Evolutionary conservation across 129 eudicot genomes (phyloP), one percentile per base, ranked within the genome.

Genomic region (Flaveria trinervia): DNA sequence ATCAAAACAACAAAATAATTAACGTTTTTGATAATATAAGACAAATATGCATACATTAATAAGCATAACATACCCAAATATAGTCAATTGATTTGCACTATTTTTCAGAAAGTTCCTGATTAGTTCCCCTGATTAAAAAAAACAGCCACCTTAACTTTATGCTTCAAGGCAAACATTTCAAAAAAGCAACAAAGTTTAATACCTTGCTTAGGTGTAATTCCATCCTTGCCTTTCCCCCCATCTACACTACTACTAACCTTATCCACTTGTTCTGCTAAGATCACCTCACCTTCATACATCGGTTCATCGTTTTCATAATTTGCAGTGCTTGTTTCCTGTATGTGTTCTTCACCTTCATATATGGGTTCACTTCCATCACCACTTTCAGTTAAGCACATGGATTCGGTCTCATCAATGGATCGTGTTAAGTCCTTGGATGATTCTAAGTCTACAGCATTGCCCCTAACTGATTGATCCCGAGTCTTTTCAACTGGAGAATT

Each of bases 341-440:
- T 86, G 81, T 88, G 84, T 56, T 94, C 97, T 75, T 94, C 97
- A 14, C 98, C 98, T 86, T 89, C 98, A 76, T 94, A 94, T 25
- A 94, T 85, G 59, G 97, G 98, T 83, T 94, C 98, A 80, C 84
- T 83, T 76, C 79, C 90, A 80, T 84, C 91, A 79, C 59, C 72
- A 74, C 79, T 83, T 15, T 89, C 82, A 61, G 87, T 81, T 67
- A 86, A 82, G 43, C 87, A 49, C 81, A 15, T 16, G 22, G 69
- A 64, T 7, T 88, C 86, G 52, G 78, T 72, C 54, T 82, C 85
- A 69, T 86, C 89, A 23, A 52, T 74, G 20, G 85, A 70, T 23
- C 56, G 79, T 54, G 51, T 55, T 62, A 78, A 65, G 54, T 60
- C 88, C 71, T 79, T 70, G 2, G 89, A 41, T 75, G 89, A 65